Base-by-base conservation (phyloP, 352 stramenopile species). In the Globisporangium paroecandrum region DNA sequence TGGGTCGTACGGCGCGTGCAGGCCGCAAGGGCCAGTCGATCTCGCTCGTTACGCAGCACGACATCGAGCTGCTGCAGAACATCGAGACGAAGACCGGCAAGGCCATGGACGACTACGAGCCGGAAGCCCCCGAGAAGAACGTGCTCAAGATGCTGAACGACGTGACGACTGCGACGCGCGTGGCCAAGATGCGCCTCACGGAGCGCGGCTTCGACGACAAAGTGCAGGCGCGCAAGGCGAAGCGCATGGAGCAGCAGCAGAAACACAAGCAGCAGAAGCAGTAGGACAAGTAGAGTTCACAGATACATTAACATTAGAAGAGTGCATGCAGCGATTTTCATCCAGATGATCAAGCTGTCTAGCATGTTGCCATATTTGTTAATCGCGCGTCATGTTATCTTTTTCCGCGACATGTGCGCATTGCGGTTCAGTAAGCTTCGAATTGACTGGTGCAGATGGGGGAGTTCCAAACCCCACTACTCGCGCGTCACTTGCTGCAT, bases 111-210 rank as follows among this genome's bases (percentile, higher is more conserved):
- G 93, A 98, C 74, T 98, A 94, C 70, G 76, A 92, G 47, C 24
- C 69, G 0, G 68, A 87, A 38, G 82, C 81, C 1, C 74, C 79
- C 12, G 97, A 99, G 76, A 90, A 98, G 47, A 85, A 98, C 54
- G 97, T 98, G 58, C 82, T 99, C 32, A 91, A 94, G 71, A 73
- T 99, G 66, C 80, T 99, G 25, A 98, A 98, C 69, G 90, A 97
- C 56, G 96, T 99, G 20, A 94, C 94, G 9, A 99, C 98, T 46
- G 95, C 97, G 22, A 89, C 91, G 55, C 86, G 94, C 63, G 83
- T 98, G 36, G 94, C 96, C 38, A 98, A 97, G 71, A 97, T 98
- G 81, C 81, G 82, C n/a, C 77, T 98, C 20, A 81, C 89, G 6
- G 89, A 97, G 65, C 79, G 89, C 54, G 92, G 90, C 38, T 97